A percentile compares a stretch with the other conserved stretches of the same genome.
Evolutionary conservation across 371 early-diverging fungal genomes (phyloP).

Genomic region (Fennellomyces sp.): DNA sequence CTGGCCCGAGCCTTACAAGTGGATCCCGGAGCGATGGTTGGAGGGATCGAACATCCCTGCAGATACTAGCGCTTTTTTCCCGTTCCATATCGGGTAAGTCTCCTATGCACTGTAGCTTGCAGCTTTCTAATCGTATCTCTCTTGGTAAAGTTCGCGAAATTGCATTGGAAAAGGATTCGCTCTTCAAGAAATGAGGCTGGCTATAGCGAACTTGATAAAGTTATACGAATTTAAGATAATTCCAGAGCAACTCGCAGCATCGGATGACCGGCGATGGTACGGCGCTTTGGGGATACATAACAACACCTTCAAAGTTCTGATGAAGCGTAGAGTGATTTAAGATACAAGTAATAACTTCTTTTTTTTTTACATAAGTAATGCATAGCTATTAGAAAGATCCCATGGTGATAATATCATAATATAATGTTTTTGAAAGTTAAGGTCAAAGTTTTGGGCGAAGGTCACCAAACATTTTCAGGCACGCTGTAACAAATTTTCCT

Average conservation of each 20-base stretch:
- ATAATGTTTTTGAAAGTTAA: no score
- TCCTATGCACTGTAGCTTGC: background rate
- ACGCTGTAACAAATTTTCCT: no score
- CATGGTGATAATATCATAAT: no score
- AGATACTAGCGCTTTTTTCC: conserved; percentile 35
- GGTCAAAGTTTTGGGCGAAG: no score
- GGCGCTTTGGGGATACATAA: conserved; percentile 27
- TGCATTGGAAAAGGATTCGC: conserved; percentile 60
- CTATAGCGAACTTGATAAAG: conserved; percentile 35
- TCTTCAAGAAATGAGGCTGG: conserved; percentile 47
- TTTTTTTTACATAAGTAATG: background rate
- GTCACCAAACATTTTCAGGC: no score
- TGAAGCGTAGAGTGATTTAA: conserved; percentile 11
- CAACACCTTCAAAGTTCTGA: conserved; percentile 26
- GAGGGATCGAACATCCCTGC: conserved; percentile 1
- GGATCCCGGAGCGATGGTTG: conserved; percentile 42
- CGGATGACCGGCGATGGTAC: conserved; percentile 21
- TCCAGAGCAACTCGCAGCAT: conserved; percentile 23
- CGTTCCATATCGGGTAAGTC: conserved; percentile 43
- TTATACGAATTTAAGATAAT: conserved; percentile 29
- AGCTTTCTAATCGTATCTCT: background rate
- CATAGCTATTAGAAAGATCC: no score
- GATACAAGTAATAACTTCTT: no score
- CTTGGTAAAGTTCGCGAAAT: conserved; percentile 33
- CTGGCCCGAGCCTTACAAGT: conserved; percentile 27